Evolutionary conservation across 805 yeast species (phyloP).

Genomic region (Lachancea mirantina): DNA sequence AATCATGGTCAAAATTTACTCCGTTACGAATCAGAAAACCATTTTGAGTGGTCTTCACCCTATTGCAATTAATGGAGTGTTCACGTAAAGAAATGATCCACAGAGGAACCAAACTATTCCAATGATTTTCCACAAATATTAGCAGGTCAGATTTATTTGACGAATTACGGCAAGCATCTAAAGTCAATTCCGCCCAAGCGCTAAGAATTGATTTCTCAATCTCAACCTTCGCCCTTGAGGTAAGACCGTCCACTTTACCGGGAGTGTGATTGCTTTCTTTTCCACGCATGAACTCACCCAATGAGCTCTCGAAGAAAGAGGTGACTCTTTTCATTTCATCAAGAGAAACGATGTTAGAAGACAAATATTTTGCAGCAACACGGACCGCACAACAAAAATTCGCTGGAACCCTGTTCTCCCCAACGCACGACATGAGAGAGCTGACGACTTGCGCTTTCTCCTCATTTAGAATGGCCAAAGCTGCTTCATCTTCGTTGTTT

Average conservation of each 20-base stretch:
- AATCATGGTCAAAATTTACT: not conserved
- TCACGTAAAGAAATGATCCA: constrained; percentile 78
- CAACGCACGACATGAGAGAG: constrained; percentile 83
- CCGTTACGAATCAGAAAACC: not conserved
- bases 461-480: constrained; percentile 70
- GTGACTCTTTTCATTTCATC: constrained; percentile 48
- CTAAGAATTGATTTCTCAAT: constrained; percentile 56
- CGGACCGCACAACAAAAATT: constrained; percentile 72
- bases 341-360: constrained; percentile 48
- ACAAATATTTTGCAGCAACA: constrained; percentile 69
- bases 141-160: constrained; percentile 31
- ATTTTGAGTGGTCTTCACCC: not conserved
- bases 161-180: constrained; percentile 18
- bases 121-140: constrained; percentile 47
- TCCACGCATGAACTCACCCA: too few species aligned
- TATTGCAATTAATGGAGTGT: constrained; percentile 24
- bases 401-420: constrained; percentile 59
- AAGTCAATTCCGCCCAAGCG: constrained; percentile 64
- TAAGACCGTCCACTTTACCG: constrained; percentile 47
- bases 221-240: constrained; percentile 41
- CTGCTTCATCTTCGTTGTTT: constrained; percentile 67
- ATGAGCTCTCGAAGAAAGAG: constrained; percentile 54
- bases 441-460: constrained; percentile 92
- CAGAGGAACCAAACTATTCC: constrained; percentile 55
- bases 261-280: too few species aligned